Evolutionary conservation across 805 yeast species (phyloP).

Genomic region (Spathaspora passalidarum): DNA sequence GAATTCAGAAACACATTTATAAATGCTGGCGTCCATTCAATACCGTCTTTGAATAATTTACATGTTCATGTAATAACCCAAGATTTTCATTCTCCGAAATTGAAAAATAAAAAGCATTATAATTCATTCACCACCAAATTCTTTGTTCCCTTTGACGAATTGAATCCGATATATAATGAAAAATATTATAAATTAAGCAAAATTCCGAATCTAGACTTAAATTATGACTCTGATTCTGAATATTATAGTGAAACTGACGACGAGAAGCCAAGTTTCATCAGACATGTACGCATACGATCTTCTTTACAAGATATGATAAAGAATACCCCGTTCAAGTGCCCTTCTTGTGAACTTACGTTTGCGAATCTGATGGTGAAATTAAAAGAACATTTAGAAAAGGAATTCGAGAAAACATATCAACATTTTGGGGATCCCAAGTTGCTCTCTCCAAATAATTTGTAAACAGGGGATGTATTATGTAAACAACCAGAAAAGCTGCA

Average conservation of each 20-base stretch:
- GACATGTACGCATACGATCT: conserved; percentile 3
- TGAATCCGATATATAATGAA: conserved; percentile 23
- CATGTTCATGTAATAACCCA: conserved; percentile 72
- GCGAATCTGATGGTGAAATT: conserved; percentile 22
- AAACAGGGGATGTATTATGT: not conserved
- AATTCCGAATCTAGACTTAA: conserved; percentile 1
- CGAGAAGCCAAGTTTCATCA: conserved; percentile 1
- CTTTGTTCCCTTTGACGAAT: conserved; percentile 52
- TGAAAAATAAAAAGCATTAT: conserved; percentile 66
- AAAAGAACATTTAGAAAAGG: conserved; percentile 26
- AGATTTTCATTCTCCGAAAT: conserved; percentile 52
- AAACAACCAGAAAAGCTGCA: not conserved
- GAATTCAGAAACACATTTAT: conserved; percentile 29
- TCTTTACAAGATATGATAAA: conserved; percentile 14
- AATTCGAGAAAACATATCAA: conserved; percentile 16
- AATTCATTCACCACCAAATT: conserved; percentile 67
- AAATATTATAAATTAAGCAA: conserved; percentile 3
- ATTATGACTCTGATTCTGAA: conserved; percentile 7
- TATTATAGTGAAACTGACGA: not conserved
- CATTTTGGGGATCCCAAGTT: conserved; percentile 3
- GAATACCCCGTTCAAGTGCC: conserved; percentile 23
- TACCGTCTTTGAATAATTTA: conserved; percentile 66
- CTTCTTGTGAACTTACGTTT: conserved; percentile 23
- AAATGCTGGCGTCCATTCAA: conserved; percentile 63
- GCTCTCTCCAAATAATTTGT: conserved; percentile 5